Evolutionary conservation across 768 basidiomycete genomes (phyloP).

Genomic region (Tricholoma terreum): DNA sequence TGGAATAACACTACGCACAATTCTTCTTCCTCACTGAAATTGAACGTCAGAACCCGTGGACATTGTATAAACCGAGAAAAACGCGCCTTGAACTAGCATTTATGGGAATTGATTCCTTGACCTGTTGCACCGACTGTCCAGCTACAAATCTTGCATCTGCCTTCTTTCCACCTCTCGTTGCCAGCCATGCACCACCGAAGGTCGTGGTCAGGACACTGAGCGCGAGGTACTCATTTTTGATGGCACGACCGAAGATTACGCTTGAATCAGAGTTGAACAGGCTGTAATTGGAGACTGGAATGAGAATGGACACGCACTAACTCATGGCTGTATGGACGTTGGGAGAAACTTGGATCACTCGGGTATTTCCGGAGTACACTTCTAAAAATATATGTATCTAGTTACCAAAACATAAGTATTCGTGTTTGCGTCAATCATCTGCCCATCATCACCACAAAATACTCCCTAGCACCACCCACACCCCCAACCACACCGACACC

Average conservation of each 20-base stretch:
- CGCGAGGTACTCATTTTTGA: conserved; percentile 80
- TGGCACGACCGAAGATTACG: conserved; percentile 72
- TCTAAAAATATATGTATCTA: no score
- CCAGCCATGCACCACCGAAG: conserved; percentile 51
- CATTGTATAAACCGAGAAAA: background rate
- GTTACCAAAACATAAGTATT: no score
- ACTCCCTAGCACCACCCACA: background rate
- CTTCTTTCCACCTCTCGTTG: conserved; percentile 58
- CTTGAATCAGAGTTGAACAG: conserved; percentile 31
- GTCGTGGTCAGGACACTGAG: conserved; percentile 60
- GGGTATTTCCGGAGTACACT: conserved; percentile 18
- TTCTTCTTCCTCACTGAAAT: conserved; percentile 72
- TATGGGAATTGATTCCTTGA: conserved; percentile 62
- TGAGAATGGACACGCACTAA: conserved; percentile 15
- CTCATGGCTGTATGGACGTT: conserved; percentile 15
- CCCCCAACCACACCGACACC: background rate
- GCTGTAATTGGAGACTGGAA: background rate
- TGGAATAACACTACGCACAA: conserved; percentile 55
- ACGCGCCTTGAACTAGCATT: conserved; percentile 69
- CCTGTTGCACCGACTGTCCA: conserved; percentile 48
- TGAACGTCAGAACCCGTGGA: background rate
- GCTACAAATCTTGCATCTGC: conserved; percentile 41
- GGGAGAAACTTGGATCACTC: conserved; percentile 9
- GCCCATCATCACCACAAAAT: background rate
- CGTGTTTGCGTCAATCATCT: no score